Conservation (phyloP, 352 stramenopile species). For the Phytopythium cucurbitacearum region DNA sequence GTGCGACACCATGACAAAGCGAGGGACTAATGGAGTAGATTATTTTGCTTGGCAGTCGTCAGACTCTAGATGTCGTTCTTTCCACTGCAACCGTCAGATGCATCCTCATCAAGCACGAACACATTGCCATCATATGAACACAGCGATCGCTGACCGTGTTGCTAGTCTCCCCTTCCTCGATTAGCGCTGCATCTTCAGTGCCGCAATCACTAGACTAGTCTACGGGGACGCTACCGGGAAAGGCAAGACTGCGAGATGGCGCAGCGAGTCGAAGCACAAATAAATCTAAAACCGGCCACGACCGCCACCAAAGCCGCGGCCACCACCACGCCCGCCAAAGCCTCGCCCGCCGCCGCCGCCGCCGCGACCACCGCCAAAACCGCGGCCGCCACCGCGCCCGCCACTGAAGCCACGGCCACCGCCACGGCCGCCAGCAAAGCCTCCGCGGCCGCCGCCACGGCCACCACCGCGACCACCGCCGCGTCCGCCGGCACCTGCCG, state of each 20-base stretch:
- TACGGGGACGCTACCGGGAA: constrained; percentile 6
- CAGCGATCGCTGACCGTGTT: neutral
- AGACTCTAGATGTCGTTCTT: constrained; percentile 15
- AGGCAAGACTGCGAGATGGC: neutral
- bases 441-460: constrained; percentile 27
- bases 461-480: constrained; percentile 39
- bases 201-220: constrained; percentile 5
- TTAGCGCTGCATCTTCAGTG: constrained; percentile 5
- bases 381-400: constrained; percentile 21
- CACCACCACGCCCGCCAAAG: constrained; percentile 26
- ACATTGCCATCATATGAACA: no score
- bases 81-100: constrained; percentile 10
- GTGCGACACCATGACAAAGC: no score
- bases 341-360: constrained; percentile 16
- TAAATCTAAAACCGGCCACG: constrained; percentile 30
- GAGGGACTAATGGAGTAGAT: no score
- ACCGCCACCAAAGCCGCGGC: constrained; percentile 18
- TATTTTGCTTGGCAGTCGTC: no score
- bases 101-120: no score
- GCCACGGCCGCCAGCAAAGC: constrained; percentile 32
- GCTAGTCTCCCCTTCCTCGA: no score
- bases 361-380: constrained; percentile 18
- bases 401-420: constrained; percentile 26
- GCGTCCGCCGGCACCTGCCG: constrained; percentile 33
- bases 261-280: constrained; percentile 14